Evolutionary conservation across 441 rosid genomes (phyloP).

Genomic region (Euphorbia schlechtendalii): DNA sequence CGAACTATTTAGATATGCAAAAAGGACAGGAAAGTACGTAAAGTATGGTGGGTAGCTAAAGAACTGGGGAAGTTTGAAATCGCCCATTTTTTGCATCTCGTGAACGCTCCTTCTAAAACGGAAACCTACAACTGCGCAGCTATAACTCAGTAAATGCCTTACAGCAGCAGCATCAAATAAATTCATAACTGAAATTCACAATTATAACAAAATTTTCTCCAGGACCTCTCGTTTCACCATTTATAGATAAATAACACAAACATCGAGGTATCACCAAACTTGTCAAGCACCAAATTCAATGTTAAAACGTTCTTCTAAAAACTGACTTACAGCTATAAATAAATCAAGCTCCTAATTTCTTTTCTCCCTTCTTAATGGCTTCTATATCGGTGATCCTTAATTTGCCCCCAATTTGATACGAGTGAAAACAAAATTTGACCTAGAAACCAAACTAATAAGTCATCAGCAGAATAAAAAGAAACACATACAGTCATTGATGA

Average conservation of each 20-base stretch:
- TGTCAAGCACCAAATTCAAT: background rate
- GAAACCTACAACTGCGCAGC: conserved; percentile 17
- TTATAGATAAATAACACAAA: background rate
- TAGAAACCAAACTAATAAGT: background rate
- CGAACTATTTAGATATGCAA: background rate
- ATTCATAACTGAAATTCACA: background rate
- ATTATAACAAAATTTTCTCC: too few relatives aligned
- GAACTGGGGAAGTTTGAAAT: conserved; percentile 87
- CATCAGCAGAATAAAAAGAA: too few relatives aligned
- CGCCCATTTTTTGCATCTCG: conserved; percentile 76
- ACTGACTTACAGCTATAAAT: background rate
- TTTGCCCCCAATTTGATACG: background rate
- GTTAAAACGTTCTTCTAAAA: background rate
- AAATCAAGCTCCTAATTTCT: background rate
- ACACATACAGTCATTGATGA: too few relatives aligned
- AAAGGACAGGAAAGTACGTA: conserved; percentile 45
- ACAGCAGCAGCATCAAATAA: background rate
- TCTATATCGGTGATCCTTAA: background rate
- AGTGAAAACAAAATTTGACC: background rate
- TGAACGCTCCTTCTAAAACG: conserved; percentile 9
- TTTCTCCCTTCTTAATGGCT: background rate
- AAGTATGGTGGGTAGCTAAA: conserved; percentile 96
- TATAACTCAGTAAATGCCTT: background rate
- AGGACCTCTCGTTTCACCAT: background rate
- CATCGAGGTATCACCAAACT: background rate